phyloP scores from a whole-genome alignment of 2,329 filamentous ascomycete genomes.

The Calcarisporium arbuscula region DNA sequence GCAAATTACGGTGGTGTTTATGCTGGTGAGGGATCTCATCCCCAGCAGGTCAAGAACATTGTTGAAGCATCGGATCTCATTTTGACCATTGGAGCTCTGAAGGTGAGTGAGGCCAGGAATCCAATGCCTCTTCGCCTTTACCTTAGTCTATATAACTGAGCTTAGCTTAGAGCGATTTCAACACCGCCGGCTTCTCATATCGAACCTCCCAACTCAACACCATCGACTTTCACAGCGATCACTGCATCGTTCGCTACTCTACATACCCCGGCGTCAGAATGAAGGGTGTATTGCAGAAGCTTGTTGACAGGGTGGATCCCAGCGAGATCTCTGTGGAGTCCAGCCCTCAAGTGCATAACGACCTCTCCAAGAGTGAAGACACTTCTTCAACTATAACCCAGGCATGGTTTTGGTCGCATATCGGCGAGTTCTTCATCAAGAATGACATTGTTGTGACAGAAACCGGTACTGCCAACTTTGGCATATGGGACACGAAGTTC shows the following conservation, averaged over 20 bases:
- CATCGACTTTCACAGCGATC: constrained; percentile 74
- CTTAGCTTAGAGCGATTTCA: constrained; percentile 62
- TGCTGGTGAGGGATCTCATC: constrained; percentile 67
- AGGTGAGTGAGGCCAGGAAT: constrained; percentile 21
- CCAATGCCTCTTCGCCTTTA: not conserved
- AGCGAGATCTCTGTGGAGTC: constrained; percentile 49
- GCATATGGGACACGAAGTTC: constrained; percentile 80
- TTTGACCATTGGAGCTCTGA: constrained; percentile 61
- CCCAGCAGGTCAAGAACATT: constrained; percentile 52
- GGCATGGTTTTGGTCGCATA: constrained; percentile 69
- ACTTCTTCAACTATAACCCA: constrained; percentile 51
- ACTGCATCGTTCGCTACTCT: constrained; percentile 68
- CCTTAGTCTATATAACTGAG: constrained; percentile 2
- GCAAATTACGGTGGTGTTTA: constrained; percentile 80
- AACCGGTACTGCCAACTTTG: constrained; percentile 83
- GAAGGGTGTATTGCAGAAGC: constrained; percentile 68
- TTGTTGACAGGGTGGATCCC: constrained; percentile 55
- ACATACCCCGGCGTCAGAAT: constrained; percentile 73
- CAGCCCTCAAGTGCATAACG: constrained; percentile 48
- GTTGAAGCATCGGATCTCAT: constrained; percentile 67
- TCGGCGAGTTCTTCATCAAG: constrained; percentile 65
- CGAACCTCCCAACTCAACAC: constrained; percentile 68
- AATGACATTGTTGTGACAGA: constrained; percentile 79
- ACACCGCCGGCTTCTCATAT: constrained; percentile 78
- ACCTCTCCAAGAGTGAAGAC: constrained; percentile 35